Percentiles rank a stretch among this genome's conserved stretches.
Conservation (phyloP, 768 basidiomycete genomes). For the Hygrocybe coccinea region DNA sequence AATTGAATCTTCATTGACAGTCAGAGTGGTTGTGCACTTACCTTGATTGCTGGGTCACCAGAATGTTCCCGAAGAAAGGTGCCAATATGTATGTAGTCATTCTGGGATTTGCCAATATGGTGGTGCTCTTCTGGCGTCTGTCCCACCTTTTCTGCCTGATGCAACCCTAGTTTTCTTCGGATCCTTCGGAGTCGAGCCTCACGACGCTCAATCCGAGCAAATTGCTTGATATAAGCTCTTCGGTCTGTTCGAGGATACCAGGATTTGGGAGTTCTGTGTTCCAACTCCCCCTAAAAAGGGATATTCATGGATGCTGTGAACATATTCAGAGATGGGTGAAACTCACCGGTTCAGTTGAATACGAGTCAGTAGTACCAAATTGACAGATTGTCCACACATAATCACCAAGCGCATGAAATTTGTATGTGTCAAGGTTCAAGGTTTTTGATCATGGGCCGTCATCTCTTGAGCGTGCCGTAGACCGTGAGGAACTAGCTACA, state of each 20-base stretch:
- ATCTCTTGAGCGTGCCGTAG: background rate
- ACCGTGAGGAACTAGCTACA: background rate
- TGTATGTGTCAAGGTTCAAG: constrained; percentile 32
- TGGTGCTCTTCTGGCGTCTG: constrained; percentile 17
- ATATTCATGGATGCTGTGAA: constrained; percentile 15
- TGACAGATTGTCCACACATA: constrained; percentile 25
- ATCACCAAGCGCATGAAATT: constrained; percentile 37
- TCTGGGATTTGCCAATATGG: constrained; percentile 20
- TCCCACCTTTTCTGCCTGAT: constrained; percentile 21
- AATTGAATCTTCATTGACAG: background rate
- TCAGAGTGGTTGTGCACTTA: constrained; percentile 4
- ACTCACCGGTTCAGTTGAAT: constrained; percentile 39
- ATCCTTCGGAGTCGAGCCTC: constrained; percentile 12
- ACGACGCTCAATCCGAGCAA: constrained; percentile 18
- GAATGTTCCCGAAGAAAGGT: constrained; percentile 18
- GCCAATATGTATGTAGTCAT: constrained; percentile 7
- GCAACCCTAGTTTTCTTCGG: constrained; percentile 17
- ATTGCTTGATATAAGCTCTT: constrained; percentile 18
- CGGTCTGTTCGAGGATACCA: constrained; percentile 31
- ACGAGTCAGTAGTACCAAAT: constrained; percentile 29
- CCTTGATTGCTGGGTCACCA: constrained; percentile 10
- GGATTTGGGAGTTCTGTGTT: constrained; percentile 31
- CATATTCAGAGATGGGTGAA: background rate
- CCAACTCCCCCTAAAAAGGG: constrained; percentile 30
- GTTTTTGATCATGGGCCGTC: constrained; percentile 8